These are phyloP conservation scores for Monosporascus sp. DNA, from an alignment of 2,329 filamentous ascomycete genomes.

Conservation along the genomic window DNA sequence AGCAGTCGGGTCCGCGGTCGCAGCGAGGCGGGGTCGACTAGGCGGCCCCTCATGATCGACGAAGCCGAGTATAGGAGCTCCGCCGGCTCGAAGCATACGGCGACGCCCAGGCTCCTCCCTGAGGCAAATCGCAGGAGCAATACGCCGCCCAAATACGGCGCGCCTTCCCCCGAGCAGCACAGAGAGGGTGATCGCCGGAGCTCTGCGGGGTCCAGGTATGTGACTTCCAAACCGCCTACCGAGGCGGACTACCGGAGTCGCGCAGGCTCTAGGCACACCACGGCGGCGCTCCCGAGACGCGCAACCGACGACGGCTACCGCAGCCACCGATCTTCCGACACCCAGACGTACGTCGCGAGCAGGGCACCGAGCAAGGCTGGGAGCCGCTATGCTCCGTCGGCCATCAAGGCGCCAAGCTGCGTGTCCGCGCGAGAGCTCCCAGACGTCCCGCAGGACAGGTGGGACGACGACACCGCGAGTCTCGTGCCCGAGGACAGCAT, in stretches of 20 bases:
- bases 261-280: conserved; percentile 14
- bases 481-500: conserved; percentile 58
- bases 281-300: conserved; percentile 9
- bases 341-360: background rate
- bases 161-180: background rate
- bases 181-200: conserved; percentile 1
- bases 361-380: conserved; percentile 1
- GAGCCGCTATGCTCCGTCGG: background rate
- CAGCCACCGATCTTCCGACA: conserved; percentile 16
- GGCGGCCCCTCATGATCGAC: conserved; percentile 33
- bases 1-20: conserved; percentile 30
- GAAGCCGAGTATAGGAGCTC: conserved; percentile 38
- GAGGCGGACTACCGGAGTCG: conserved; percentile 21
- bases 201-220: conserved; percentile 2
- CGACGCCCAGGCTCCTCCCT: conserved; percentile 20
- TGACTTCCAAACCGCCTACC: background rate
- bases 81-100: conserved; percentile 29
- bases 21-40: conserved; percentile 33
- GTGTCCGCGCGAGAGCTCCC: conserved; percentile 2
- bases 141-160: background rate
- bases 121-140: conserved; percentile 15
- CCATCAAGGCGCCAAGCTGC: background rate
- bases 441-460: conserved; percentile 5
- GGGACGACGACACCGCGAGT: conserved; percentile 46
- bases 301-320: conserved; percentile 8